Base-by-base conservation (phyloP, 257 asterid species). In the Coffea eugenioides region DNA sequence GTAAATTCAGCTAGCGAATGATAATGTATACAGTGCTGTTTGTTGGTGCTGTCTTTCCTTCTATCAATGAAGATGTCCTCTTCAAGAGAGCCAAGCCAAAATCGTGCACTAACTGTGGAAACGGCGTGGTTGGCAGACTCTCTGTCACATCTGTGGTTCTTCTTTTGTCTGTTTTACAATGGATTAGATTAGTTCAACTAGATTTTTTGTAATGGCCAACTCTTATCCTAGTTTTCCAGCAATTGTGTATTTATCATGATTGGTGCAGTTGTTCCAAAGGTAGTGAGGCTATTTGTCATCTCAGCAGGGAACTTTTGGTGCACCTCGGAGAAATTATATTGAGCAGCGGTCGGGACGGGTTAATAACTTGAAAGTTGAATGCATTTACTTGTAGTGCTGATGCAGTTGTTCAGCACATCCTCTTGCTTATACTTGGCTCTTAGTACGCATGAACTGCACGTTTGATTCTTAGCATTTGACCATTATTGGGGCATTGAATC, bases 1-100 rank as follows among this genome's bases (percentile, higher is more conserved):
- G 99, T 45, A 95, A 95, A 87, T 93, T 93, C 82, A 95, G 87
- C 89, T 93, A 76, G 78, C 5, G 15, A 88, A 91, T 85, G 18
- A 39, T 66, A 23, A 70, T 39, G 43, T 39, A 54, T 73, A 75
- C 10, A n/a, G 52, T 48, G 51, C 31, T 25, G 43, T 41, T 61
- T 61, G 69, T 59, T 25, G 10, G 69, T 74, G 36, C 20, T 11
- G 8, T 23, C 4, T 14, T 56, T 57, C 48, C 70, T 59, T 48
- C 79, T 39, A 15, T 51, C 39, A 20, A 3, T 39, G 70, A 59
- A 75, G 71, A 75, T 11, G 23, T 1, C 43, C n/a, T 14, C 62
- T 56, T 61, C 59, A 62, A 59, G 34, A 48, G 31, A 61, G 71
- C 20, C 20, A 8, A 43, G 43, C 71, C 51, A 48, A 62, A 74